A percentile compares a stretch with the other conserved stretches of the same genome.
phyloP scores from a whole-genome alignment of 768 basidiomycete genomes.

The Pisolithus microcarpus region DNA sequence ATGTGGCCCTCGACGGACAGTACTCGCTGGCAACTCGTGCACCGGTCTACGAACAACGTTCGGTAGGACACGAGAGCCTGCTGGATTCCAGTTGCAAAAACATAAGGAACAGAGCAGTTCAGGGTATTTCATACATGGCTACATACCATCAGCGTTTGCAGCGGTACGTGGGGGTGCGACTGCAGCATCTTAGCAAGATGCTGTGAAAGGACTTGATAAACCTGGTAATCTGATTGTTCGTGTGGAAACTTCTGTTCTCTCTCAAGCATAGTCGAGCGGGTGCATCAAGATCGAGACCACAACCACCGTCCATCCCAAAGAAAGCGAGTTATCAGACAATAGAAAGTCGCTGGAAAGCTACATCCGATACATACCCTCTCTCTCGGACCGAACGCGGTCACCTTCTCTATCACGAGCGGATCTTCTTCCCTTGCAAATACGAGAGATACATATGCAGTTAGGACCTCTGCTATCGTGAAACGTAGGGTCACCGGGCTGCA shows the following conservation, averaged over 20 bases:
- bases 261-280: neutral
- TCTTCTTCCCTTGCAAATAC: constrained; percentile 30
- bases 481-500: constrained; percentile 39
- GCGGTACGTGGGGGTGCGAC: constrained; percentile 42
- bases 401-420: constrained; percentile 49
- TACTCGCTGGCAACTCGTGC: constrained; percentile 55
- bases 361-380: constrained; percentile 43
- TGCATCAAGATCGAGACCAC: neutral
- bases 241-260: constrained; percentile 53
- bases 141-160: constrained; percentile 49
- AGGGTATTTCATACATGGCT: neutral
- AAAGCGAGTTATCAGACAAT: neutral
- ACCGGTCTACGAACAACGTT: constrained; percentile 55
- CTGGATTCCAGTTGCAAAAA: constrained; percentile 24
- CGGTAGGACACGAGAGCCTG: constrained; percentile 49
- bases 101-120: constrained; percentile 3
- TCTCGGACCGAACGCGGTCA: constrained; percentile 66
- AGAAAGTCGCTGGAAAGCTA: neutral
- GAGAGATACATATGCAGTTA: constrained; percentile 57
- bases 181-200: constrained; percentile 56
- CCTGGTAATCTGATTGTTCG: constrained; percentile 58
- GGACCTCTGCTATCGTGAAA: constrained; percentile 56
- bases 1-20: constrained; percentile 64
- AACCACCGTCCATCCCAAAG: neutral
- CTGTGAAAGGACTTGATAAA: constrained; percentile 61